These are phyloP conservation scores for Ophiosphaerella herpotricha DNA, from an alignment of 2,329 filamentous ascomycete genomes.

Conservation along the genomic window DNA sequence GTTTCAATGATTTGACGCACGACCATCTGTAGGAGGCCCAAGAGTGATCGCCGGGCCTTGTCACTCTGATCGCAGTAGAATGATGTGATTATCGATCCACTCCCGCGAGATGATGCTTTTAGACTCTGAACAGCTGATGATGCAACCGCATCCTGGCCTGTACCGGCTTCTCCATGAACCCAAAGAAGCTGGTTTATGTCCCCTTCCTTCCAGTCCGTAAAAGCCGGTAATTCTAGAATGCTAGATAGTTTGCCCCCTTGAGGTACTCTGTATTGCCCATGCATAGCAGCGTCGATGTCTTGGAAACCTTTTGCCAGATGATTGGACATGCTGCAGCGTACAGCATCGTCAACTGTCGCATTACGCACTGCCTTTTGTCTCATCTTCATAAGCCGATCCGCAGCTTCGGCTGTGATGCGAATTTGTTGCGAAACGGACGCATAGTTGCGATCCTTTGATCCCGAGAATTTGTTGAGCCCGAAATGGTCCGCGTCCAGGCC, in stretches of 20 bases:
- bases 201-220: conserved; percentile 16
- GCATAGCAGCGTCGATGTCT: conserved; percentile 18
- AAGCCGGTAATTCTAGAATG: conserved; percentile 15
- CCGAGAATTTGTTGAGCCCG: conserved; percentile 34
- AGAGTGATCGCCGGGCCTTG: conserved; percentile 19
- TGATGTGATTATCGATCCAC: conserved; percentile 17
- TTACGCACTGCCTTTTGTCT: conserved; percentile 24
- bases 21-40: conserved; percentile 19
- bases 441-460: conserved; percentile 34
- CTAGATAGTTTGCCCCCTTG: conserved; percentile 16
- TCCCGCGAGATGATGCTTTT: conserved; percentile 1
- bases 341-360: conserved; percentile 19
- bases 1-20: conserved; percentile 24
- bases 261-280: conserved; percentile 15
- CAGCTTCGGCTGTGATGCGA: conserved; percentile 18
- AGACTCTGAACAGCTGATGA: conserved; percentile 24
- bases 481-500: conserved; percentile 37
- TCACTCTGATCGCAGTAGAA: conserved; percentile 31
- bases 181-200: conserved; percentile 17
- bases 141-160: conserved; percentile 23
- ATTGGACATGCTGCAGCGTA: conserved; percentile 21
- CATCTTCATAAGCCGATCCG: conserved; percentile 26
- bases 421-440: conserved; percentile 32
- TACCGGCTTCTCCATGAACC: conserved; percentile 29
- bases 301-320: conserved; percentile 22